Percentiles rank a stretch among this genome's conserved stretches.
phyloP scores from a whole-genome alignment of 2,329 filamentous ascomycete species.

The Davidsoniella neocaledoniae region DNA sequence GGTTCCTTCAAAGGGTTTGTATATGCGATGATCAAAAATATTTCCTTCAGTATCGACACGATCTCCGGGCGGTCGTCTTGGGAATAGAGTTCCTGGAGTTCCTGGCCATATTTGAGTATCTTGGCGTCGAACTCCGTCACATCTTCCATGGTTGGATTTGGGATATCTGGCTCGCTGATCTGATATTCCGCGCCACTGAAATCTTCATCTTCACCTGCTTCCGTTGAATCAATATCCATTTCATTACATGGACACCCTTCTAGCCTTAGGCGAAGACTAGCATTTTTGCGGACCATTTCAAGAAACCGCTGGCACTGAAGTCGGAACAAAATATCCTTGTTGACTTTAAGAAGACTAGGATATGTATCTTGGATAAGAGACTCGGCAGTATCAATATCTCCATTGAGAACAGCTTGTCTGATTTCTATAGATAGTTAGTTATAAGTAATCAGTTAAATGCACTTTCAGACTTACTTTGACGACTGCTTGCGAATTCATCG shows the following conservation, averaged over 20 bases:
- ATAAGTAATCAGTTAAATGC: neutral
- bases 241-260: slow-evolving; percentile 30
- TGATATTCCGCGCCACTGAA: slow-evolving; percentile 14
- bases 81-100: slow-evolving; percentile 60
- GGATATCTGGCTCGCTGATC: neutral
- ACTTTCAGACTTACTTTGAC: slow-evolving; percentile 49
- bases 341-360: slow-evolving; percentile 59
- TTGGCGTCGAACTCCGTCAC: slow-evolving; percentile 13
- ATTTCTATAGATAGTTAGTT: slow-evolving; percentile 45
- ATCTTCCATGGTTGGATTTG: neutral
- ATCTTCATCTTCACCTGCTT: neutral
- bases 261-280: slow-evolving; percentile 18
- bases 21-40: slow-evolving; percentile 81
- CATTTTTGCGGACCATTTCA: slow-evolving; percentile 71
- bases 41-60: slow-evolving; percentile 58
- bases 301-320: slow-evolving; percentile 84
- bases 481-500: slow-evolving; percentile 69
- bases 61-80: slow-evolving; percentile 54
- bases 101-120: slow-evolving; percentile 50
- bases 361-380: slow-evolving; percentile 66
- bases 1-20: slow-evolving; percentile 59
- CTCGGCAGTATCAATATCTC: slow-evolving; percentile 82
- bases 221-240: slow-evolving; percentile 36
- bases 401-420: slow-evolving; percentile 70
- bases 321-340: slow-evolving; percentile 74